Base-by-base conservation (phyloP, 1,284 basidiomycete genomes). In the Retiboletus flavoniger region DNA sequence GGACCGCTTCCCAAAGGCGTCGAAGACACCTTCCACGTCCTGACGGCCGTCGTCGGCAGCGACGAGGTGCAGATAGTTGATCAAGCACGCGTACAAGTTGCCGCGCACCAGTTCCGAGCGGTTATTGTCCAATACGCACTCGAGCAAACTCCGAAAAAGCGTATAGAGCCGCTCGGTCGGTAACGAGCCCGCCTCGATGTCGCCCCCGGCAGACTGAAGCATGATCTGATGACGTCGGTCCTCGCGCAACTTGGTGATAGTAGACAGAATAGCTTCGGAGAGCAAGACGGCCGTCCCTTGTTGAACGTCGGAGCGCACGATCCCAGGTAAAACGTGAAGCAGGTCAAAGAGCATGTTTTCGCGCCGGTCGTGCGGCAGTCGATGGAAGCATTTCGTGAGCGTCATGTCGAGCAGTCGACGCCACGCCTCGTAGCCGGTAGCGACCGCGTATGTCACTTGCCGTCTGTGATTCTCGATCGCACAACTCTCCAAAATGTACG, bases 21-120 rank as follows among this genome's bases (percentile, higher is more conserved):
- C 66, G 66, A 41, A 70, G 59, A 47, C 51, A 13, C 35, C 32
- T 11, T 68, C 63, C 13, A 29, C 47, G 1, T 56, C 60, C 1
- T 41, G 40, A 19, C 9, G 43, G 1, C 53, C 47, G 14, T 67
- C 68, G 16, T 72, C 67, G 17, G 68, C 54, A 16, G 70, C 69
- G 16, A 85, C 74, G 35, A 96, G 80, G 64, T 95, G 88, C 38
- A 97, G 75, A 69, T 92, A 95, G 70, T 96, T 95, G 72, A 93
- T 84, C 51, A 98, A 76, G 2, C 91, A 80, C 7, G 93, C 92
- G 70, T 97, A 98, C n/a, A 98, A 77, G 69, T 98, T 98, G 11
- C 95, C 95, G 17, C 95, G 86, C 17, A 94, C 88, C 46, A 91
- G 77, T 63, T 95, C 92, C n/a, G 88, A 82, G 5, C 85, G 88